Conservation (phyloP, 1,139 yeast genomes). For the Candida sp. region DNA sequence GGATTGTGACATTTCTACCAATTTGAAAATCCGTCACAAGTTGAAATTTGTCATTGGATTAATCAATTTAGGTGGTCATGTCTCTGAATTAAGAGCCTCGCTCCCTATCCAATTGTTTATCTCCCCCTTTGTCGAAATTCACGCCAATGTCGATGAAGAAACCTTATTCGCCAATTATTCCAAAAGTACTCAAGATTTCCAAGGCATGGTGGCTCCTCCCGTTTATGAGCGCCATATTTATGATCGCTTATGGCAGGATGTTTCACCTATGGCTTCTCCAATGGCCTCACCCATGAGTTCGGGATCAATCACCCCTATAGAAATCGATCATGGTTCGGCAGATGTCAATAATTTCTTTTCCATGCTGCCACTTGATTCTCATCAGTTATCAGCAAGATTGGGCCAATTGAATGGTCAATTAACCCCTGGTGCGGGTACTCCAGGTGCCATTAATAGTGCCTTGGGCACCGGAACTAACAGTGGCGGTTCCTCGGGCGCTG, state of each 20-base stretch:
- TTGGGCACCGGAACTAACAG: neutral
- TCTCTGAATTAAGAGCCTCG: slow-evolving; percentile 73
- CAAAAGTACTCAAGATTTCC: slow-evolving; percentile 23
- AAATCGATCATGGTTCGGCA: slow-evolving; percentile 2
- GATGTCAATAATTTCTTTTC: slow-evolving; percentile 31
- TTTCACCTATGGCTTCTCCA: slow-evolving; percentile 59
- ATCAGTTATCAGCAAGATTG: slow-evolving; percentile 50
- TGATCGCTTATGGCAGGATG: slow-evolving; percentile 79
- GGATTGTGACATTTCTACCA: slow-evolving; percentile 66
- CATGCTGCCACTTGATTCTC: slow-evolving; percentile 42
- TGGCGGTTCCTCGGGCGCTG: neutral
- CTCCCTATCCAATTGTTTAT: slow-evolving; percentile 67
- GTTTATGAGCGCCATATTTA: slow-evolving; percentile 81
- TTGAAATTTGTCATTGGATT: slow-evolving; percentile 63
- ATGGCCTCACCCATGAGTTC: slow-evolving; percentile 22
- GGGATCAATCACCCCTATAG: slow-evolving; percentile 44
- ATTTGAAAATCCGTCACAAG: slow-evolving; percentile 69
- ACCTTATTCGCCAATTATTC: slow-evolving; percentile 27
- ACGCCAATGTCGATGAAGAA: slow-evolving; percentile 44
- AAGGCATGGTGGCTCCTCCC: slow-evolving; percentile 79
- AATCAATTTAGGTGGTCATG: slow-evolving; percentile 71
- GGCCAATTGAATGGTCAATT: slow-evolving; percentile 47
- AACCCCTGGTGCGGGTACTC: slow-evolving; percentile 1
- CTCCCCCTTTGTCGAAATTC: slow-evolving; percentile 77
- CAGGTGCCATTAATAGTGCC: neutral